Evolutionary conservation across 495 filamentous ascomycete species (phyloP).

Genomic region (Entonaema liquescens): DNA sequence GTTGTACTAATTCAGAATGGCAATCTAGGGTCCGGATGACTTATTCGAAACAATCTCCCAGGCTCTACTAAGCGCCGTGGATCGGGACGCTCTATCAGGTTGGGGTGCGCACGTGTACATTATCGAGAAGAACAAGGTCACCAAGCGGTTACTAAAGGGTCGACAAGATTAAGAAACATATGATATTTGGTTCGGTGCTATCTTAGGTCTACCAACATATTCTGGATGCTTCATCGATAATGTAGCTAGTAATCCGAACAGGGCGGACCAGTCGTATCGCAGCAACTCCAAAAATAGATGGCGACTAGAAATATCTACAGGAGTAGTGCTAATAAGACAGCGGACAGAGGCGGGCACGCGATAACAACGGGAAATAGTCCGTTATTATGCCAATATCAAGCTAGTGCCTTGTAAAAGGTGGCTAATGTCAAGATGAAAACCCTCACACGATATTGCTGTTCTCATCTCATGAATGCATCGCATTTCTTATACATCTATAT

Average conservation of each 20-base stretch:
- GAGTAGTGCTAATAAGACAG: not conserved
- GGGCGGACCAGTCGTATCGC: not conserved
- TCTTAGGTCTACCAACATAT: not conserved
- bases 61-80: slow-evolving; percentile 93
- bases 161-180: slow-evolving; percentile 59
- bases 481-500: slow-evolving; percentile 25
- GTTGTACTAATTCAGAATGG: slow-evolving; percentile 2
- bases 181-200: not conserved
- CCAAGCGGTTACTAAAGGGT: slow-evolving; percentile 96
- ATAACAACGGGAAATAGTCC: slow-evolving; percentile 5
- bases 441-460: not conserved
- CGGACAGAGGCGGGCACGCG: slow-evolving; percentile 11
- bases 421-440: slow-evolving; percentile 17
- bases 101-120: slow-evolving; percentile 99
- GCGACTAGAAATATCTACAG: not conserved
- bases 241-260: not conserved
- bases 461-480: slow-evolving; percentile 11
- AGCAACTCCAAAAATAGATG: not conserved
- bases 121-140: slow-evolving; percentile 99
- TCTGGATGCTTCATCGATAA: not conserved
- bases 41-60: slow-evolving; percentile 99
- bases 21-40: slow-evolving; percentile 79
- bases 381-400: slow-evolving; percentile 35
- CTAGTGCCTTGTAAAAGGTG: slow-evolving; percentile 12
- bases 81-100: slow-evolving; percentile 93